A percentile compares a stretch with the other conserved stretches of the same genome.
Conservation (phyloP, 352 stramenopile species). For the Thalassiosira mediterranea region DNA sequence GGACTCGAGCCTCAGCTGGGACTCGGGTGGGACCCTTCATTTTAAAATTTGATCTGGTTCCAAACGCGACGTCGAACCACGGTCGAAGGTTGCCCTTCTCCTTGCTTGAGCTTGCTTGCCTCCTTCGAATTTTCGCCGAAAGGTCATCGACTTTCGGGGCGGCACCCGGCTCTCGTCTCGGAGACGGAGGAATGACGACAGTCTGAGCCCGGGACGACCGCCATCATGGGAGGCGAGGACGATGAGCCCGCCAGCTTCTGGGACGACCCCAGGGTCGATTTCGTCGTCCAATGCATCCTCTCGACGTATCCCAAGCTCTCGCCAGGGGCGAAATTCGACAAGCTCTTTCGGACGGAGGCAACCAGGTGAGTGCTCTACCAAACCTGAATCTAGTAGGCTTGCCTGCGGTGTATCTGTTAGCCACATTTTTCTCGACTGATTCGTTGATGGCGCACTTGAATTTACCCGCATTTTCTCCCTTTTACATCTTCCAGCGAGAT, state of each 20-base stretch:
- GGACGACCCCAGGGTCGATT: conserved; percentile 52
- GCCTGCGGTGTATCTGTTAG: neutral
- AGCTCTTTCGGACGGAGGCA: conserved; percentile 80
- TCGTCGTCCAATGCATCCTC: conserved; percentile 54
- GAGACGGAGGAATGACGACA: no score
- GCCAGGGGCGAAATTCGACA: conserved; percentile 83
- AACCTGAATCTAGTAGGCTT: no score
- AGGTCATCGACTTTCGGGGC: no score
- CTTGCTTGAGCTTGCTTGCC: no score
- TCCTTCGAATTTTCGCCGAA: no score
- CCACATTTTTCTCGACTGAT: neutral
- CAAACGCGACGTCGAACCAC: no score
- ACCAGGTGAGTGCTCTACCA: conserved; percentile 52
- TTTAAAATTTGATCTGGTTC: no score
- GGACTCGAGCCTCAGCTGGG: no score
- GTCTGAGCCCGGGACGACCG: no score
- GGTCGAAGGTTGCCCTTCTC: no score
- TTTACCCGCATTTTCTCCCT: neutral
- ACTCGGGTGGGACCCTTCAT: no score
- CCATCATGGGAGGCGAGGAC: conserved; percentile 32
- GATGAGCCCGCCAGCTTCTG: conserved; percentile 44
- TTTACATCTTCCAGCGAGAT: conserved; percentile 45
- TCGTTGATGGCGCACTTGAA: neutral
- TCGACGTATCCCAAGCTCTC: conserved; percentile 59
- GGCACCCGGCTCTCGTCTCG: no score